Conservation (phyloP, 352 stramenopile species). For the Globisporangium radiosum region DNA sequence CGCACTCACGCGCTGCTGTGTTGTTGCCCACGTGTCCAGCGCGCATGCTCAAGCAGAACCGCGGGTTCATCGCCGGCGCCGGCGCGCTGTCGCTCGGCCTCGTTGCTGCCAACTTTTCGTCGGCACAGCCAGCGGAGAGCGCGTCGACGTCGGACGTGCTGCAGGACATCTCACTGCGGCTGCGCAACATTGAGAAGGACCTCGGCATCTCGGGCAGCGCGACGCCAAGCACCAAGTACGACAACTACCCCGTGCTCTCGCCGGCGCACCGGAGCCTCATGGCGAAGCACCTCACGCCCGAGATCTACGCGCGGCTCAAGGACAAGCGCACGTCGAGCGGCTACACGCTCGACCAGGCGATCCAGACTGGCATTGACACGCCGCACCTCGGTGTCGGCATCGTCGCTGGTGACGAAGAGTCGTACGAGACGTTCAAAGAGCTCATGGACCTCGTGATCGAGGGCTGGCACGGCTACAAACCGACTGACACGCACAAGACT, state of each 20-base stretch:
- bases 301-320: conserved; percentile 83
- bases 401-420: conserved; percentile 84
- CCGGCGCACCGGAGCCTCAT: conserved; percentile 83
- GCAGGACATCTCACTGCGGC: conserved; percentile 55
- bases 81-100: conserved; percentile 52
- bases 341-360: conserved; percentile 82
- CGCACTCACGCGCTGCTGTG: background rate
- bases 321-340: conserved; percentile 50
- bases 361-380: conserved; percentile 83
- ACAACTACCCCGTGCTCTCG: conserved; percentile 76
- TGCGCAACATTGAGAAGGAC: conserved; percentile 59
- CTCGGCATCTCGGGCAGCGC: conserved; percentile 30
- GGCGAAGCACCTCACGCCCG: conserved; percentile 75
- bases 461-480: conserved; percentile 82
- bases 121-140: conserved; percentile 33
- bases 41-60: conserved; percentile 51
- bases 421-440: conserved; percentile 75
- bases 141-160: conserved; percentile 52
- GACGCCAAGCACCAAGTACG: conserved; percentile 24
- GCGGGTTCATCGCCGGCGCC: conserved; percentile 42
- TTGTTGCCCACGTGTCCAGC: conserved; percentile 14
- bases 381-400: conserved; percentile 75
- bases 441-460: conserved; percentile 84
- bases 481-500: conserved; percentile 68
- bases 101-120: conserved; percentile 33